These are phyloP conservation scores for Pterocarpus santalinus DNA, from an alignment of 306 rosid species.

Conservation along the genomic window DNA sequence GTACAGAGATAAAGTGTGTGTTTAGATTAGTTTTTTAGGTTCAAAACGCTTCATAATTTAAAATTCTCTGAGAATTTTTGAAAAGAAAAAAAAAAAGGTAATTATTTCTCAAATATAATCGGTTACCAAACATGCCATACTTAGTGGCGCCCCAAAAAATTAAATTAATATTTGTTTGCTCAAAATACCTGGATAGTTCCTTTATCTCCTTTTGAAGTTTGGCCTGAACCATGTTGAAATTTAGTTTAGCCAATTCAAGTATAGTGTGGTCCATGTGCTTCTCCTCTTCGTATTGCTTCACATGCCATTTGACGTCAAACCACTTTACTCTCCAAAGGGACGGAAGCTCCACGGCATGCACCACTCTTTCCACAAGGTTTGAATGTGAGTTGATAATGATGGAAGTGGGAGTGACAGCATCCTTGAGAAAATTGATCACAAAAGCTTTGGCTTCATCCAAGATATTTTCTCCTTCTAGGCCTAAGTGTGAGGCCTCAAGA, in stretches of 20 bases:
- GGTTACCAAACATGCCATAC: no score
- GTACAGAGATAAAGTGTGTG: not conserved
- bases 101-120: no score
- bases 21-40: no score
- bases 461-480: constrained; percentile 54
- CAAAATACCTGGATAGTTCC: constrained; percentile 57
- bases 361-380: constrained; percentile 35
- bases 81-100: no score
- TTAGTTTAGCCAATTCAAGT: constrained; percentile 60
- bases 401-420: not conserved
- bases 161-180: not conserved
- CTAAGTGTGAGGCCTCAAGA: constrained; percentile 61
- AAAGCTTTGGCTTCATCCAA: constrained; percentile 42
- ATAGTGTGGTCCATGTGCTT: not conserved
- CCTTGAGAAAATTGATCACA: constrained; percentile 42
- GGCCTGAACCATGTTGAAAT: constrained; percentile 62
- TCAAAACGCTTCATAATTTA: no score
- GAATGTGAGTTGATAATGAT: not conserved
- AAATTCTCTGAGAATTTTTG: no score
- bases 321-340: constrained; percentile 68
- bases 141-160: no score
- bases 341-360: constrained; percentile 62
- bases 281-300: constrained; percentile 30
- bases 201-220: constrained; percentile 59
- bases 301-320: constrained; percentile 72